Conservation (phyloP, 495 filamentous ascomycete genomes). For the Lophiostoma macrostomum region DNA sequence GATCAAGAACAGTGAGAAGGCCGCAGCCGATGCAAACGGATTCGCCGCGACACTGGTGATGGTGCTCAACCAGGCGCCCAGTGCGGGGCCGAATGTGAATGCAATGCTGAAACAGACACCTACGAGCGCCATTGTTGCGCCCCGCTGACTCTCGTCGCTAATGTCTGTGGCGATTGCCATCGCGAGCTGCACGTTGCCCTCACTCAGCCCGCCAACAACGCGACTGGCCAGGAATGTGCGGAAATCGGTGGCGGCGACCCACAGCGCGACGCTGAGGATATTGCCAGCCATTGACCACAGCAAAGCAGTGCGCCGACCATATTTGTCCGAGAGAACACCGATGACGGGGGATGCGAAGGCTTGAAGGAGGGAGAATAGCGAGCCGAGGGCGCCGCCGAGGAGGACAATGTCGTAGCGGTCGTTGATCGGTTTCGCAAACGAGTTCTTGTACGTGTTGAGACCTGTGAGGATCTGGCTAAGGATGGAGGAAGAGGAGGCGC, state of each 20-base stretch:
- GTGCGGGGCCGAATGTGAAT: slow-evolving; percentile 90
- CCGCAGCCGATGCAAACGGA: slow-evolving; percentile 87
- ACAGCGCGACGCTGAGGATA: slow-evolving; percentile 85
- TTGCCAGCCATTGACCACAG: slow-evolving; percentile 95
- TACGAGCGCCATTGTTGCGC: slow-evolving; percentile 91
- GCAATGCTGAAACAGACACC: slow-evolving; percentile 96
- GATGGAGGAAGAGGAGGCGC: slow-evolving; percentile 54
- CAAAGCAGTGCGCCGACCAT: slow-evolving; percentile 84
- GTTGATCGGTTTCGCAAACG: slow-evolving; percentile 90
- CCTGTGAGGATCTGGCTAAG: slow-evolving; percentile 75
- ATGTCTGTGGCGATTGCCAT: slow-evolving; percentile 97
- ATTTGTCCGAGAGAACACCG: slow-evolving; percentile 78
- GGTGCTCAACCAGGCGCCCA: slow-evolving; percentile 79
- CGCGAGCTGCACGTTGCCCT: slow-evolving; percentile 95
- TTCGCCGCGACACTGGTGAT: slow-evolving; percentile 77
- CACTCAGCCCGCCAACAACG: slow-evolving; percentile 87
- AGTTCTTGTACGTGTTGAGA: slow-evolving; percentile 91
- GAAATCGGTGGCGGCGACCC: slow-evolving; percentile 91
- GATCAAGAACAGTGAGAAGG: slow-evolving; percentile 77
- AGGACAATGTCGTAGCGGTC: slow-evolving; percentile 96
- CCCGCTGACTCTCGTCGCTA: slow-evolving; percentile 73
- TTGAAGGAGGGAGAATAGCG: slow-evolving; percentile 89
- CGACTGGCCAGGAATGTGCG: slow-evolving; percentile 90
- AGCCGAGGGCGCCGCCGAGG: slow-evolving; percentile 89
- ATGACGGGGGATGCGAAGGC: slow-evolving; percentile 91